phyloP scores from a whole-genome alignment of 2,329 filamentous ascomycete species.

The Beauveria australis region DNA sequence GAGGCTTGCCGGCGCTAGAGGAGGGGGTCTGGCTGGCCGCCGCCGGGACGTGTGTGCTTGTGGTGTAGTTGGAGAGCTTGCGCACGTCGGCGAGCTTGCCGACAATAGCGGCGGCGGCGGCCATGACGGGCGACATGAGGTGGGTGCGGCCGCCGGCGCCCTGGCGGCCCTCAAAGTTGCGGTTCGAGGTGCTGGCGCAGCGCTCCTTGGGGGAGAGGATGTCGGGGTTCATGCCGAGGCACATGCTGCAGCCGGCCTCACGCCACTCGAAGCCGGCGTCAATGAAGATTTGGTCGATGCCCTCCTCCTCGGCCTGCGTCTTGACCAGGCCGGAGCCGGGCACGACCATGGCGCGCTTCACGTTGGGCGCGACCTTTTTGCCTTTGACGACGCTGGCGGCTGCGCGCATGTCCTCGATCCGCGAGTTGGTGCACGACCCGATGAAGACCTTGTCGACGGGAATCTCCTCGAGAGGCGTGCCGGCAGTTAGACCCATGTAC shows the following conservation, averaged over 20 bases:
- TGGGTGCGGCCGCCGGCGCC: constrained; percentile 87
- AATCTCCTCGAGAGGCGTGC: constrained; percentile 88
- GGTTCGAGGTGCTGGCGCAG: constrained; percentile 91
- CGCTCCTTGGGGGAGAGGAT: constrained; percentile 88
- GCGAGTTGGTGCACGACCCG: constrained; percentile 93
- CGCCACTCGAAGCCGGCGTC: constrained; percentile 97
- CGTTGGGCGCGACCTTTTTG: constrained; percentile 75
- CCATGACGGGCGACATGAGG: constrained; percentile 95
- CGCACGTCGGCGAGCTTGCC: constrained; percentile 91
- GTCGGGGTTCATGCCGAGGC: constrained; percentile 97
- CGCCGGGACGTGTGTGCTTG: constrained; percentile 48
- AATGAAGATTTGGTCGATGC: constrained; percentile 83
- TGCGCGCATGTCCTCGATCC: constrained; percentile 89
- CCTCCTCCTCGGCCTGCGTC: constrained; percentile 81
- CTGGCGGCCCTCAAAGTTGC: constrained; percentile 95
- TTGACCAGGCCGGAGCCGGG: constrained; percentile 94
- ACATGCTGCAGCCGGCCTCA: constrained; percentile 98
- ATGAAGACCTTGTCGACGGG: constrained; percentile 94
- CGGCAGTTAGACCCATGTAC: constrained; percentile 89
- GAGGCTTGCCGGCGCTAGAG: constrained; percentile 32
- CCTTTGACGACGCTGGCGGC: constrained; percentile 82
- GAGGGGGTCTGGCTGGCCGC: constrained; percentile 34
- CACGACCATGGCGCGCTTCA: constrained; percentile 93
- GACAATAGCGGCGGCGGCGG: constrained; percentile 79
- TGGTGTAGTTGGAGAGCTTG: constrained; percentile 57